Conservation (phyloP, 148 eudicot genomes). For the Hydrangea macrophylla region DNA sequence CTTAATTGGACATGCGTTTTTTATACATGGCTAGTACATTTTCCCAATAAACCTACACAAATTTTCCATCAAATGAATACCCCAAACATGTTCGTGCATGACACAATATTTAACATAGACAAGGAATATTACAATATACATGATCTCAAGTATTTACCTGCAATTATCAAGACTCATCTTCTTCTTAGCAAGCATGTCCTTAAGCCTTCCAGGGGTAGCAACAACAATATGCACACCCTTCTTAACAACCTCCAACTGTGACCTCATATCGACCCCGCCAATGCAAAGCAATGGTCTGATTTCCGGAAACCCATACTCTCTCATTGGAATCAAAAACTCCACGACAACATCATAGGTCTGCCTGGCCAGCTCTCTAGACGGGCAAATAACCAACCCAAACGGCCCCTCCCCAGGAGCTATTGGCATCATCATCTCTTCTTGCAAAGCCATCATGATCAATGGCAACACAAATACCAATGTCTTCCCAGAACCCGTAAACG, state of each 20-base stretch:
- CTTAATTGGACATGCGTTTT: too few relatives aligned
- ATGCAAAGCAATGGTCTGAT: slow-evolving; percentile 76
- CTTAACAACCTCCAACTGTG: slow-evolving; percentile 70
- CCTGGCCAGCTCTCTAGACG: slow-evolving; percentile 88
- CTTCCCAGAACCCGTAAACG: slow-evolving; percentile 88
- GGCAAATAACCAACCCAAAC: slow-evolving; percentile 76
- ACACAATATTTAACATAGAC: not conserved
- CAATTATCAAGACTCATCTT: slow-evolving; percentile 67
- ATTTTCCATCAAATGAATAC: not conserved
- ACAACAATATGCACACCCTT: slow-evolving; percentile 88
- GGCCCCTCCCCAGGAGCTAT: slow-evolving; percentile 82
- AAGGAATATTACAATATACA: not conserved
- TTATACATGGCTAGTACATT: too few relatives aligned
- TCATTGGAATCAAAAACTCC: slow-evolving; percentile 52
- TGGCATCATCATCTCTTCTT: slow-evolving; percentile 89
- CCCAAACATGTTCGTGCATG: not conserved
- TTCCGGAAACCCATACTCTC: slow-evolving; percentile 64
- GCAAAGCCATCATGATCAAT: slow-evolving; percentile 76
- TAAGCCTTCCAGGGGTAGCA: slow-evolving; percentile 91
- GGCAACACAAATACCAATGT: slow-evolving; percentile 84
- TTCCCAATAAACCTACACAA: too few relatives aligned
- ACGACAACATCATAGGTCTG: slow-evolving; percentile 79
- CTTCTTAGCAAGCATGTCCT: slow-evolving; percentile 84
- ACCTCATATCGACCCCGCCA: slow-evolving; percentile 82
- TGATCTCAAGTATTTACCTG: slow-evolving; percentile 43